These are phyloP conservation scores for Solanum bulbocastanum DNA, from an alignment of 257 asterid genomes.

Conservation along the genomic window DNA sequence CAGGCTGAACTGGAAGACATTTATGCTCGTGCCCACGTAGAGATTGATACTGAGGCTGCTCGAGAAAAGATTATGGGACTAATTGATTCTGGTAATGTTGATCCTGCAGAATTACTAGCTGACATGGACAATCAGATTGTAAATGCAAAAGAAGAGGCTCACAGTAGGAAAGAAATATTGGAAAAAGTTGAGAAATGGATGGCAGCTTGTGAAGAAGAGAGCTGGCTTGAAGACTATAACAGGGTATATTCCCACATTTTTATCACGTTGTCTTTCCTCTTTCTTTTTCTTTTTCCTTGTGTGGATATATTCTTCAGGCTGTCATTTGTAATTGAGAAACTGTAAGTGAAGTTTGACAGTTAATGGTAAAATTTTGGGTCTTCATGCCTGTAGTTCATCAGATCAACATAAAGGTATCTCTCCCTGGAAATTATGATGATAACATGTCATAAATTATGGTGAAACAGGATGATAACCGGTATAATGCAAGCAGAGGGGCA, in stretches of 20 bases:
- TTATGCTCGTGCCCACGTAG: conserved; percentile 76
- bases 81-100: conserved; percentile 81
- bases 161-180: conserved; percentile 86
- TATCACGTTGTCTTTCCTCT: background rate
- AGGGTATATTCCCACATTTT: conserved; percentile 38
- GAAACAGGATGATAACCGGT: conserved; percentile 39
- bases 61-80: conserved; percentile 62
- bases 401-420: background rate
- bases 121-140: conserved; percentile 88
- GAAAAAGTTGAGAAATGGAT: conserved; percentile 98
- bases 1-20: conserved; percentile 90
- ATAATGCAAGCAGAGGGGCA: conserved; percentile 48
- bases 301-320: background rate
- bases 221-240: conserved; percentile 96
- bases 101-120: conserved; percentile 76
- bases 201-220: conserved; percentile 97
- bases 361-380: background rate
- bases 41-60: conserved; percentile 80
- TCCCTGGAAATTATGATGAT: background rate
- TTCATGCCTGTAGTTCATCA: background rate
- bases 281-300: background rate
- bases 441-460: background rate
- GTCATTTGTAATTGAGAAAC: background rate
- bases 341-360: background rate
- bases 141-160: conserved; percentile 86